phyloP scores from a whole-genome alignment of 2,329 filamentous ascomycete genomes.

The Laburnicola sp. region DNA sequence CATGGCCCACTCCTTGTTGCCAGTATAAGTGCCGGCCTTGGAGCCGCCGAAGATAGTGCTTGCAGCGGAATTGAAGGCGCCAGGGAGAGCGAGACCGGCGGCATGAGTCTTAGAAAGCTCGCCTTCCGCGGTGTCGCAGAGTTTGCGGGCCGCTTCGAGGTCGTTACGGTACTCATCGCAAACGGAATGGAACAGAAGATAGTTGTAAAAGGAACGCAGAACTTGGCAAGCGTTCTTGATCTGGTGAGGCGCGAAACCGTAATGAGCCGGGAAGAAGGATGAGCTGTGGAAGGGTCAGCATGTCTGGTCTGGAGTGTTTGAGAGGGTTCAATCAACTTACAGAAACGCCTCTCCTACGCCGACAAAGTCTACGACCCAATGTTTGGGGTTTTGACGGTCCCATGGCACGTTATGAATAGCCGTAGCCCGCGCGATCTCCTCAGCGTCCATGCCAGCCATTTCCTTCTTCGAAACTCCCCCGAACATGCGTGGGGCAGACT shows the following conservation, averaged over 20 bases:
- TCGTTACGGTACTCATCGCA: constrained; percentile 77
- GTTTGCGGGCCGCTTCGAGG: constrained; percentile 64
- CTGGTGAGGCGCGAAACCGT: constrained; percentile 54
- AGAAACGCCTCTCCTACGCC: constrained; percentile 77
- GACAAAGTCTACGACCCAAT: constrained; percentile 80
- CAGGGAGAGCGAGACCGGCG: constrained; percentile 64
- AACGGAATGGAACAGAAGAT: constrained; percentile 80
- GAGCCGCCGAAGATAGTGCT: constrained; percentile 67
- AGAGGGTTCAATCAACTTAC: constrained; percentile 50
- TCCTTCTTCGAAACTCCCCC: constrained; percentile 64
- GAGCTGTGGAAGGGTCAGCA: constrained; percentile 52
- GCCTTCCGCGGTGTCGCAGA: constrained; percentile 67
- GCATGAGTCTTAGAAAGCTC: constrained; percentile 67
- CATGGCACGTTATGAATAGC: constrained; percentile 64
- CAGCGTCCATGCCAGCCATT: constrained; percentile 63
- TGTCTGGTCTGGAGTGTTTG: neutral
- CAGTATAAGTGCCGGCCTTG: constrained; percentile 49
- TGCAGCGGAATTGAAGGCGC: constrained; percentile 78
- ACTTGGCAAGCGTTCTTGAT: constrained; percentile 66
- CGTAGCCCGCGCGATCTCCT: constrained; percentile 65
- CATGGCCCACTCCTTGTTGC: constrained; percentile 49
- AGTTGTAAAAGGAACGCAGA: constrained; percentile 85
- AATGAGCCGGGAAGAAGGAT: constrained; percentile 57
- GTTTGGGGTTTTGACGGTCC: constrained; percentile 53
- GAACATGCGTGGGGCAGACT: constrained; percentile 64